These are phyloP conservation scores for Sophora flavescens DNA, from an alignment of 306 rosid species.

Conservation along the genomic window DNA sequence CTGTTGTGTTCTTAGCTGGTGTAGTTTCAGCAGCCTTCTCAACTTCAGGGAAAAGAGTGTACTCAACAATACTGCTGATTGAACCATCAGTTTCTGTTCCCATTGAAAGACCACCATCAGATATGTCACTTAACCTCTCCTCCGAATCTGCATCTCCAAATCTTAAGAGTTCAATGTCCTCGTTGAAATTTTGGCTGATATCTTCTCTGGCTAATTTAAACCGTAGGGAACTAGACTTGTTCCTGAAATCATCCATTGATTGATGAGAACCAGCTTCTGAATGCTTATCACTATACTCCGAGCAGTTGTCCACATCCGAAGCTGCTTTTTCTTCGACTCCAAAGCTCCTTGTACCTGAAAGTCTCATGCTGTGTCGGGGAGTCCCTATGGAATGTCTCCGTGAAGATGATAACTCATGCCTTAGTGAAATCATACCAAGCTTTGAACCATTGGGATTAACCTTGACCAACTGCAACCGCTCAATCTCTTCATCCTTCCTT, in stretches of 20 bases:
- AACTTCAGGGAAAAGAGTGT: conserved; percentile 89
- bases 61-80: conserved; percentile 88
- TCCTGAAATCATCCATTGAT: conserved; percentile 73
- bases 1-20: conserved; percentile 46
- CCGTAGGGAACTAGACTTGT: conserved; percentile 56
- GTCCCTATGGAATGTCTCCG: conserved; percentile 67
- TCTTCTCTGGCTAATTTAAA: conserved; percentile 55
- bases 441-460: conserved; percentile 62
- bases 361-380: conserved; percentile 56
- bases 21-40: conserved; percentile 60
- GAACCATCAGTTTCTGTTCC: conserved; percentile 99
- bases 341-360: conserved; percentile 54
- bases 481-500: conserved; percentile 89
- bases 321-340: conserved; percentile 56
- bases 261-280: conserved; percentile 87
- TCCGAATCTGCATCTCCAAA: conserved; percentile 94
- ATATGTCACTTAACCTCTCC: conserved; percentile 96
- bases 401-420: conserved; percentile 76
- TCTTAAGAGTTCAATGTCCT: conserved; percentile 84
- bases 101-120: conserved; percentile 99
- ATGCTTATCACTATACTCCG: conserved; percentile 77
- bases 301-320: conserved; percentile 78
- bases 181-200: conserved; percentile 57
- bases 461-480: conserved; percentile 69
- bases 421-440: conserved; percentile 55